Base-by-base conservation (phyloP, 179 eudicot genomes). In the Corrigiola litoralis region DNA sequence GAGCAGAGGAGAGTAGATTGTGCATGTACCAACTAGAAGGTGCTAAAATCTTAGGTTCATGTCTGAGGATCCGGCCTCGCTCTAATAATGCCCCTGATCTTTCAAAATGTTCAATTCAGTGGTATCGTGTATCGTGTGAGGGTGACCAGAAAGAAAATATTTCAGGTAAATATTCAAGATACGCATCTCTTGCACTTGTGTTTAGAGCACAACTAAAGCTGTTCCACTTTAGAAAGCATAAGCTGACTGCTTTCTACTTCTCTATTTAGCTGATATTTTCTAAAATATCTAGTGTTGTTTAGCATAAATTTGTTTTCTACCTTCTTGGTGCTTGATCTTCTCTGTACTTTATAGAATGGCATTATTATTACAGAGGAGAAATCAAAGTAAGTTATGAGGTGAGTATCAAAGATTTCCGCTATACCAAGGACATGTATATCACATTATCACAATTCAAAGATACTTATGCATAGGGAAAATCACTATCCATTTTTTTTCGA, bases 71-170 rank as follows among this genome's bases (percentile, higher is more conserved):
- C 51, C 82, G 81, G 20, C 86, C 80, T 18, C 82, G 91, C 61
- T 77, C 87, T 11, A 79, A 80, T 66, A 83, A 77, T 53, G 88
- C 92, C 63, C 77, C 85, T 70, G 94, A 94, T 57, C 87, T 88
- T 53, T 74, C 89, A 37, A 84, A 82, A 66, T 90, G 96, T 72
- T 79, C 88, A 11, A 81, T 94, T 64, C 99, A 90, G 80, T 94
- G 99, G 99, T 94, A 79, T 61, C 97, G 97, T 41, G 69, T 81
- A 20, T 77, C 94, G 0, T 65, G 81, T 32, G 96, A 90, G 69
- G 82, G 88, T 58, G 86, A 77, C 70, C 79, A 84, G 51, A 87
- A 80, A 75, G 92, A 94, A 69, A 63, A 84, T 45, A 86, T 94
- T 77, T 76, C 92, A 85, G 98, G 98, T 90, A 71, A 55, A 6